A percentile compares a stretch with the other conserved stretches of the same genome.
Evolutionary conservation across 768 basidiomycete species (phyloP).

Genomic region (Pulveroboletus sp.): DNA sequence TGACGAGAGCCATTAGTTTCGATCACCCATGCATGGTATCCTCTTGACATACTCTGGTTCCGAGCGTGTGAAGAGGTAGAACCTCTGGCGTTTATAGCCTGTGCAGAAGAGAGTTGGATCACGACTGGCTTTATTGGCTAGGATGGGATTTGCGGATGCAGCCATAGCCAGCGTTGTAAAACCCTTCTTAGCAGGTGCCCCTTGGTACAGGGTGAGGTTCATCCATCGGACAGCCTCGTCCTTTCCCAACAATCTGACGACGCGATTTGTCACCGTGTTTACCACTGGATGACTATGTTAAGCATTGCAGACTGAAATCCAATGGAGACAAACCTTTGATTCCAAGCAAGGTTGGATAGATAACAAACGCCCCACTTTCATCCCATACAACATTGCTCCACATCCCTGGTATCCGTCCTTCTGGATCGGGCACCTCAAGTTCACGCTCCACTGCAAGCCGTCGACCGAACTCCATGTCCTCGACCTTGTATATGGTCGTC

Average conservation of each 20-base stretch:
- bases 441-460: constrained; percentile 91
- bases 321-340: constrained; percentile 70
- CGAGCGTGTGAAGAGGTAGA: constrained; percentile 90
- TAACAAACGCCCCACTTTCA: constrained; percentile 89
- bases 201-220: constrained; percentile 88
- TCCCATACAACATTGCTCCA: constrained; percentile 97
- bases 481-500: constrained; percentile 84
- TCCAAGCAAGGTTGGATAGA: constrained; percentile 91
- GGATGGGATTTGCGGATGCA: constrained; percentile 91
- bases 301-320: not conserved
- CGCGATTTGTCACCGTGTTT: constrained; percentile 91
- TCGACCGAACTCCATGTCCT: constrained; percentile 99
- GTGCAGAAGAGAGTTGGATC: constrained; percentile 94
- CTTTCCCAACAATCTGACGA: constrained; percentile 82
- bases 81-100: constrained; percentile 86
- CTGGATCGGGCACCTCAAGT: constrained; percentile 75
- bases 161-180: constrained; percentile 89
- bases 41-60: constrained; percentile 76
- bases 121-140: constrained; percentile 76
- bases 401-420: constrained; percentile 64
- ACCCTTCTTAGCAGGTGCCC: constrained; percentile 83
- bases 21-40: not conserved
- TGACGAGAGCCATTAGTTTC: constrained; percentile 25
- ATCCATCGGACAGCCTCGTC: constrained; percentile 91
- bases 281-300: constrained; percentile 54